Percentiles rank a stretch among this genome's conserved stretches.
These are phyloP conservation scores for Pythium coloratum DNA, from an alignment of 352 stramenopile species.

Conservation along the genomic window DNA sequence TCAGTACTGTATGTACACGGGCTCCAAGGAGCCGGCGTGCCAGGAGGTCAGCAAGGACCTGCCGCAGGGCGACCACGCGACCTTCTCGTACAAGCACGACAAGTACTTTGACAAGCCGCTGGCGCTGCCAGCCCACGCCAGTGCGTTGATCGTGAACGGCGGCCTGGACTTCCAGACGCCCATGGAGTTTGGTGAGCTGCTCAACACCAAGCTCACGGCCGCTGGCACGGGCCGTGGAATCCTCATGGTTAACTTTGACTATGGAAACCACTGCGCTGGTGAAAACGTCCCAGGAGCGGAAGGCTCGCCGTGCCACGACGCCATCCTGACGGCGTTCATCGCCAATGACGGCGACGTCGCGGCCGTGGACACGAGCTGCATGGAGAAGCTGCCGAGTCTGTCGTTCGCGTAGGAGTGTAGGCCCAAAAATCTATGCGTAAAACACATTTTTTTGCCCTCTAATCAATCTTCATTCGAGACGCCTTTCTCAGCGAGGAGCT, in stretches of 20 bases:
- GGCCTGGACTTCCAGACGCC: constrained; percentile 30
- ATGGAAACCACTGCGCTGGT: constrained; percentile 22
- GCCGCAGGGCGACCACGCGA: not conserved
- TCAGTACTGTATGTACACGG: constrained; percentile 25
- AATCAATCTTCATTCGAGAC: no score
- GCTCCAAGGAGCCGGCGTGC: constrained; percentile 9
- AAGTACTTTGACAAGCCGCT: constrained; percentile 23
- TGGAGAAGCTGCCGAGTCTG: constrained; percentile 4
- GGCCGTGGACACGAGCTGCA: constrained; percentile 16
- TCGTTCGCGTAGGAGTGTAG: not conserved
- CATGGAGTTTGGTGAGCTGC: constrained; percentile 17
- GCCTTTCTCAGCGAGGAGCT: no score
- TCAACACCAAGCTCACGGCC: constrained; percentile 18
- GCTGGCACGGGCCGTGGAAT: constrained; percentile 14
- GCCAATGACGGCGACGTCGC: constrained; percentile 20
- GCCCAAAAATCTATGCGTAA: no score
- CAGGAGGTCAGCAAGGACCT: constrained; percentile 4
- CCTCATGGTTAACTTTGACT: constrained; percentile 32
- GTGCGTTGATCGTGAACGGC: constrained; percentile 28
- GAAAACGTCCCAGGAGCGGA: constrained; percentile 6
- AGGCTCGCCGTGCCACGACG: constrained; percentile 20
- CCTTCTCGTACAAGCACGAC: constrained; percentile 28
- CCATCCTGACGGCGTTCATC: constrained; percentile 27
- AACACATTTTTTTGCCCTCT: no score
- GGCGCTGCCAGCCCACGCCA: constrained; percentile 16